A percentile compares a stretch with the other conserved stretches of the same genome.
phyloP scores from a whole-genome alignment of 2,329 filamentous ascomycete species.

The Xylogone sp. region DNA sequence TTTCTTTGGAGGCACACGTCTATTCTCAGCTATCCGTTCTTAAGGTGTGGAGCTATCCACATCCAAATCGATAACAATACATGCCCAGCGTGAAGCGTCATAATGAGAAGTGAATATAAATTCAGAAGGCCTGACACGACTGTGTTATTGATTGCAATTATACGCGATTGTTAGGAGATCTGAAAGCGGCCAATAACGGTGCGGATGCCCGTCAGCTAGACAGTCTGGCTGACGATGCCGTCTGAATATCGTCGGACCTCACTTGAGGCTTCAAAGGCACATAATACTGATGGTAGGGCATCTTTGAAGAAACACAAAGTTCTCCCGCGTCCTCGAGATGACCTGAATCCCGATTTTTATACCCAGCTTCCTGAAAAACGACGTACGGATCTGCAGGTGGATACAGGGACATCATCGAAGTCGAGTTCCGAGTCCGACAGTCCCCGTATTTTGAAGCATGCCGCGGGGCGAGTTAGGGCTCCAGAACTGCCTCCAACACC shows the following conservation, averaged over 20 bases:
- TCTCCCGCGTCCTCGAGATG: constrained; percentile 26
- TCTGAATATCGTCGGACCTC: constrained; percentile 22
- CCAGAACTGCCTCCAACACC: constrained; percentile 59
- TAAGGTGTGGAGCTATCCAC: constrained; percentile 4
- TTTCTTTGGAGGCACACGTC: neutral
- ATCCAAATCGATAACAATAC: constrained; percentile 5
- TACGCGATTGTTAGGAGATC: constrained; percentile 3
- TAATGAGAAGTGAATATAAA: constrained; percentile 16
- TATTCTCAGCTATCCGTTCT: neutral
- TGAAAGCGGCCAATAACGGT: constrained; percentile 2
- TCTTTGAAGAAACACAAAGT: constrained; percentile 28
- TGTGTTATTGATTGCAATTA: constrained; percentile 9
- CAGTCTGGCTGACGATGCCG: constrained; percentile 30
- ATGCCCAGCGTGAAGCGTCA: constrained; percentile 14
- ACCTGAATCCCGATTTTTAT: constrained; percentile 10
- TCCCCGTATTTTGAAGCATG: constrained; percentile 27
- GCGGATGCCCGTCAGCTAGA: constrained; percentile 30
- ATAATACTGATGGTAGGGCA: constrained; percentile 19
- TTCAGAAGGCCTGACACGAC: constrained; percentile 9
- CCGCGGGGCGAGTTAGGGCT: constrained; percentile 22
- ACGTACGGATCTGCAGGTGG: constrained; percentile 19
- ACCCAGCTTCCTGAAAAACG: constrained; percentile 15
- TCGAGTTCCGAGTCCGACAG: constrained; percentile 25
- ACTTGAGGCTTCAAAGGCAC: constrained; percentile 20
- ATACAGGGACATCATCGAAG: constrained; percentile 19